Evolutionary conservation across 2,329 filamentous ascomycete genomes (phyloP).

Genomic region (Cordyceps sp.): DNA sequence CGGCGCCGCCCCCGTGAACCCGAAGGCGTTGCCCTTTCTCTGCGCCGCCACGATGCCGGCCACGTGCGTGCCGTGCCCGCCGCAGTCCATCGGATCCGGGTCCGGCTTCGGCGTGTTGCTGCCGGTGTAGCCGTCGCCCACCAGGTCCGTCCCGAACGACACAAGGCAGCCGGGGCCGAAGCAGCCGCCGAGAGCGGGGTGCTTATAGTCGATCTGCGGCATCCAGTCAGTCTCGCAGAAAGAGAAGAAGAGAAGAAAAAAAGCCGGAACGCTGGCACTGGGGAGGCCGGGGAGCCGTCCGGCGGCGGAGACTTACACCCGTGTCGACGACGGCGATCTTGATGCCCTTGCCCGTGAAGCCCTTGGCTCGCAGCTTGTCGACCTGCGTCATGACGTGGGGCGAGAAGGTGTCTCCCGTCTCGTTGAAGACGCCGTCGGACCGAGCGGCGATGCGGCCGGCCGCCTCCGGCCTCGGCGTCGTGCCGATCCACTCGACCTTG

Average conservation of each 20-base stretch:
- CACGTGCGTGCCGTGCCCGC: slow-evolving; percentile 44
- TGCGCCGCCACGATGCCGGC: slow-evolving; percentile 47
- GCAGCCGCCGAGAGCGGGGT: slow-evolving; percentile 46
- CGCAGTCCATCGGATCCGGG: slow-evolving; percentile 35
- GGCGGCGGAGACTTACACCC: slow-evolving; percentile 25
- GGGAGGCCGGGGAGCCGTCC: too few relatives aligned
- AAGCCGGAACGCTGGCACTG: too few relatives aligned
- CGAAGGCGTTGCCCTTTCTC: slow-evolving; percentile 28
- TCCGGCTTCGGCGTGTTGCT: slow-evolving; percentile 24
- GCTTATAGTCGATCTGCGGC: slow-evolving; percentile 40
- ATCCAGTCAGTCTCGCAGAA: neutral
- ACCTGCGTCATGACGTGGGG: slow-evolving; percentile 41
- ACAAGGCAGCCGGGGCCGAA: slow-evolving; percentile 44
- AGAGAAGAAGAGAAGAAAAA: neutral
- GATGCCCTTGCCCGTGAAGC: slow-evolving; percentile 31
- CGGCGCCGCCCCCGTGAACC: slow-evolving; percentile 40
- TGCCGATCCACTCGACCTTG: slow-evolving; percentile 26
- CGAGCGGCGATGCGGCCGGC: slow-evolving; percentile 6
- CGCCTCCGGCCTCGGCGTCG: slow-evolving; percentile 6
- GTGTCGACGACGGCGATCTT: slow-evolving; percentile 37
- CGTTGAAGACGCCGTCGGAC: slow-evolving; percentile 7
- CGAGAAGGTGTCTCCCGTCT: slow-evolving; percentile 21
- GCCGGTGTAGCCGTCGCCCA: slow-evolving; percentile 35
- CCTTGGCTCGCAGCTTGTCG: slow-evolving; percentile 30
- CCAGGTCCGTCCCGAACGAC: slow-evolving; percentile 37